These are phyloP conservation scores for Leishmania major DNA, from an alignment of 208 protist species.

Conservation along the genomic window DNA sequence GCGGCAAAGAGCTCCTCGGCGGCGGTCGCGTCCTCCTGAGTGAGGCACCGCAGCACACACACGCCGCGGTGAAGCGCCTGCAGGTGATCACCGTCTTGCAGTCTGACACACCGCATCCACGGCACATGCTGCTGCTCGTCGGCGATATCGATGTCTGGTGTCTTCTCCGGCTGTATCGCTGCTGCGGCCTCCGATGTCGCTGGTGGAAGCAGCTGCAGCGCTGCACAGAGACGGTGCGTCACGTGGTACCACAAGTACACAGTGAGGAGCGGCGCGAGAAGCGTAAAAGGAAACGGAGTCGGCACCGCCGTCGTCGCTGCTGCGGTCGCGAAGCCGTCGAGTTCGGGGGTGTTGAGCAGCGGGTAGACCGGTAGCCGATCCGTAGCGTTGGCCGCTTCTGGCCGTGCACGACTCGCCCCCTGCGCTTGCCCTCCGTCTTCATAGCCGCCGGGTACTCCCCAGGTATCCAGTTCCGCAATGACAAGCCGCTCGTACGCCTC, in stretches of 20 bases:
- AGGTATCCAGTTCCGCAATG: slow-evolving; percentile 3
- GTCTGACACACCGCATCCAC: slow-evolving; percentile 11
- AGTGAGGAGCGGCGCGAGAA: slow-evolving; percentile 27
- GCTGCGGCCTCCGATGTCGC: not conserved
- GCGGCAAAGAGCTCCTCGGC: slow-evolving; percentile 30
- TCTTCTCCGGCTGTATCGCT: not conserved
- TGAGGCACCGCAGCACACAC: slow-evolving; percentile 30
- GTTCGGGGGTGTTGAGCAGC: slow-evolving; percentile 4
- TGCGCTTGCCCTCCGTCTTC: not conserved
- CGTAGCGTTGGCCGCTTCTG: not conserved
- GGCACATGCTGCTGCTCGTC: not conserved
- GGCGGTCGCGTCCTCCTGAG: slow-evolving; percentile 7
- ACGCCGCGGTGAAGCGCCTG: slow-evolving; percentile 20
- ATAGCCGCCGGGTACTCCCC: not conserved
- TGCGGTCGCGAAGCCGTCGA: not conserved
- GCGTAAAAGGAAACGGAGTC: slow-evolving; percentile 23
- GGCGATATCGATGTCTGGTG: not conserved
- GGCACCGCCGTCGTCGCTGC: not conserved
- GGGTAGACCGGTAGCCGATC: slow-evolving; percentile 19
- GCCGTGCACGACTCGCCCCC: not conserved
- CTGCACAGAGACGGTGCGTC: slow-evolving; percentile 16
- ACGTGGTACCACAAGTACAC: slow-evolving; percentile 37
- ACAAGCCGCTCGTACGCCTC: slow-evolving; percentile 14
- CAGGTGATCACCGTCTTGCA: slow-evolving; percentile 4
- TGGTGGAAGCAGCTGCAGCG: slow-evolving; percentile 20